These are phyloP conservation scores for Trypanosoma brucei DNA, from an alignment of 208 protist species.

Conservation along the genomic window DNA sequence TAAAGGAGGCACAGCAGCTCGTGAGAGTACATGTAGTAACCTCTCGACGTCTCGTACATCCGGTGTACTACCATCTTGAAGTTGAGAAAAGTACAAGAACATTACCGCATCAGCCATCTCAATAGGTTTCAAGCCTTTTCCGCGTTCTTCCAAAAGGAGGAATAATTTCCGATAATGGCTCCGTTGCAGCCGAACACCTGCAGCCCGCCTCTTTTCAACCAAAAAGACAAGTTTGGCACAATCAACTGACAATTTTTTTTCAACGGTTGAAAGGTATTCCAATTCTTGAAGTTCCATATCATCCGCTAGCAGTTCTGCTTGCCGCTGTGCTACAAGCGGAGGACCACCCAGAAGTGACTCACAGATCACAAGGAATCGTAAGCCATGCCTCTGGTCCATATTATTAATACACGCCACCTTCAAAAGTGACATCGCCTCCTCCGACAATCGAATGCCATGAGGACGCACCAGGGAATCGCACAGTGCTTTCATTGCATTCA, in stretches of 20 bases:
- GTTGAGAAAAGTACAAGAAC: slow-evolving; percentile 21
- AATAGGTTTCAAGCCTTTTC: background rate
- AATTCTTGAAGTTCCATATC: slow-evolving; percentile 18
- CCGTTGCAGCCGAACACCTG: slow-evolving; percentile 22
- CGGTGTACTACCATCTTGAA: slow-evolving; percentile 25
- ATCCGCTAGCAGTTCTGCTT: slow-evolving; percentile 1
- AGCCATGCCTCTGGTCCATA: background rate
- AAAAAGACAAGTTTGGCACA: slow-evolving; percentile 20
- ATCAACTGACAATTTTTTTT: background rate
- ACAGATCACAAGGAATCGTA: slow-evolving; percentile 19
- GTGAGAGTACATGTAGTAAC: slow-evolving; percentile 18
- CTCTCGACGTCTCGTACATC: slow-evolving; percentile 14
- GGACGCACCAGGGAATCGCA: slow-evolving; percentile 2
- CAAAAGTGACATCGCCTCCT: slow-evolving; percentile 22
- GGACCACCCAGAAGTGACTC: slow-evolving; percentile 15
- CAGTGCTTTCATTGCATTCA: slow-evolving; percentile 14
- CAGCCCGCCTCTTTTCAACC: slow-evolving; percentile 13
- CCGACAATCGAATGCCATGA: slow-evolving; percentile 12
- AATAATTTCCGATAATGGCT: slow-evolving; percentile 23
- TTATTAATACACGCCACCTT: slow-evolving; percentile 19
- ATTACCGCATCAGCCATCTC: slow-evolving; percentile 5
- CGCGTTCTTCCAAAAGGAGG: slow-evolving; percentile 7
- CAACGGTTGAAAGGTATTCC: background rate
- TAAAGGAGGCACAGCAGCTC: background rate
- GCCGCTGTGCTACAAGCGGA: slow-evolving; percentile 16